Base-by-base conservation (phyloP, 2,329 filamentous ascomycete genomes). In the Scorias spongiosa region DNA sequence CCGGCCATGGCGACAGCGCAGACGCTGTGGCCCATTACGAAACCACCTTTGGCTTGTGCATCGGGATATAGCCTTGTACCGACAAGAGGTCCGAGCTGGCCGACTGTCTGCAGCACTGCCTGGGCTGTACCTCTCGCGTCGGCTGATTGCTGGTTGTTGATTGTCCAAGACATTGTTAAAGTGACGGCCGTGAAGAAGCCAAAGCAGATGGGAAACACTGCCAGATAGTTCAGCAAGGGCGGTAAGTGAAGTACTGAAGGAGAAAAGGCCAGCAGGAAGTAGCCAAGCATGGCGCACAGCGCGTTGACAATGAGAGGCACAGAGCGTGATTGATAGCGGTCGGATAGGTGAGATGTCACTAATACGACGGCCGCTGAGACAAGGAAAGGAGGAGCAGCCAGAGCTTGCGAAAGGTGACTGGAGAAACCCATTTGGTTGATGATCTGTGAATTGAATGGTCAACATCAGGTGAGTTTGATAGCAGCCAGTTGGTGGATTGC, bases 141-240 rank as follows among this genome's bases (percentile, higher is more conserved):
- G 48, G 80, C 76, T 10, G 70, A 77, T 43, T 73, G 66, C 57
- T 91, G 84, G 61, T 93, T 94, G 58, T 93, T 93, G 56, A 94
- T 75, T 30, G 76, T 84, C 87, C 87, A 94, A 1, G 84, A 81
- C 45, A 94, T 83, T 51, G 88, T 81, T 29, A 93, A 71, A 0
- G 85, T 86, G 45, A 93, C 82, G 15, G 85, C 81, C 47, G 75
- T 79, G 68, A 93, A 89, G 63, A 93, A 91, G 3, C 87, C 87
- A 1, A 78, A 67, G 2, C 80, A 75, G 2, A 87, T 85, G 0
- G 84, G 85, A 58, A 81, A 93, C 7, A 93, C 72, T 44, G 79
- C 82, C 5, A 80, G 54, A 56, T 94, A 94, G 14, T 85, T 72
- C 32, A 74, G 48, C 39, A 61, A 32, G 8, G 48, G 44, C 8